Evolutionary conservation across 148 eudicot genomes (phyloP), one percentile per base, ranked within the genome.

Genomic region (Persicaria maculosa): DNA sequence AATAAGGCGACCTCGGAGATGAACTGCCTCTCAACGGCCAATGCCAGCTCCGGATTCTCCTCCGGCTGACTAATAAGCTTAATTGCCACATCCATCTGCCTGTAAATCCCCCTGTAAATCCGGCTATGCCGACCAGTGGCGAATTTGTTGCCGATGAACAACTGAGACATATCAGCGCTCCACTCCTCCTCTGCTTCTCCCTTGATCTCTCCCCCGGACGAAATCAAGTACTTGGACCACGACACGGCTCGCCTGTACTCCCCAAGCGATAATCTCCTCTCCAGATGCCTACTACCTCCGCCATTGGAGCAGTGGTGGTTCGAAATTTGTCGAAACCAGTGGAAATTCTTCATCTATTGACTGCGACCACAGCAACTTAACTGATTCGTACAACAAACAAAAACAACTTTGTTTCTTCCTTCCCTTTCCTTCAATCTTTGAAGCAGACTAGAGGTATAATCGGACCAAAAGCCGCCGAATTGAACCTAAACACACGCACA

Each of bases 91-190:
- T 95, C 92, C 25, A 75, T 83, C 46, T 83, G 89, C 76, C 92
- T 88, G 75, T 95, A 95, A 55, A 92, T 80, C 61, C 99, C 99
- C 77, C 91, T 89, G 50, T 95, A 95, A 50, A 95, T 90, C 78
- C 99, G 86, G 72, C 99, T 95, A 79, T 92, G 99, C 74, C 92
- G 79, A 10, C 99, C 99, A 0, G 92, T 77, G 1, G 97, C 99
- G 72, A 95, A 95, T 50, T 95, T 95, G 40, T 78, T 84, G 3
- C 99, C 97, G 7, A 95, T 90, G 19, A 81, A 87, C 22, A 95
- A 77, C 80, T 90, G 85, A 15, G 99, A 95, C 99, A 95, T 92
- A 55, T 95, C 99, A 3, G 99, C 99, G 71, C 97, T 86, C 99
- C 99, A 95, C 74, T 84, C 85, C 4, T 84, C 92, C 59, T 85